phyloP scores from a whole-genome alignment of 2,329 filamentous ascomycete genomes.

The Hypoxylon sp. region DNA sequence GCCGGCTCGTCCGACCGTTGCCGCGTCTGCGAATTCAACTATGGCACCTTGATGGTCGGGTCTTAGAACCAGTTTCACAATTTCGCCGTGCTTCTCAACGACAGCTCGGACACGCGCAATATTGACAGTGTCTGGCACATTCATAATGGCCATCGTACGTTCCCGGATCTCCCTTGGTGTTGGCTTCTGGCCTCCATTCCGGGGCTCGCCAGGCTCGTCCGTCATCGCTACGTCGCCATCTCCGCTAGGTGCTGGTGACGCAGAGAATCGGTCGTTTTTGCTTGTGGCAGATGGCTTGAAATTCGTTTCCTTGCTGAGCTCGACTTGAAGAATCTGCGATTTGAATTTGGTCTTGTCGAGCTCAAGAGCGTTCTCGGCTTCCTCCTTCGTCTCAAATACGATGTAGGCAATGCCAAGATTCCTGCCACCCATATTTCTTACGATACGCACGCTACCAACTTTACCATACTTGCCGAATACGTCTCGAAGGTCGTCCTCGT shows the following conservation, averaged over 20 bases:
- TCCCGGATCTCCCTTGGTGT: constrained; percentile 62
- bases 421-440: constrained; percentile 71
- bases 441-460: constrained; percentile 76
- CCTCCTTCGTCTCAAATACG: constrained; percentile 74
- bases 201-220: constrained; percentile 39
- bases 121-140: constrained; percentile 91
- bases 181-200: constrained; percentile 44
- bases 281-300: constrained; percentile 64
- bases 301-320: constrained; percentile 64
- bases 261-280: constrained; percentile 46
- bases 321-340: constrained; percentile 72
- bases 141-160: constrained; percentile 82
- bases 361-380: constrained; percentile 72
- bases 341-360: constrained; percentile 77
- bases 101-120: constrained; percentile 81
- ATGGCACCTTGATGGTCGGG: constrained; percentile 86
- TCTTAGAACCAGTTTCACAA: constrained; percentile 80
- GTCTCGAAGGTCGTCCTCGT: constrained; percentile 73
- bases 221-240: constrained; percentile 53
- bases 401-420: constrained; percentile 84
- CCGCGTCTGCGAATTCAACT: constrained; percentile 78
- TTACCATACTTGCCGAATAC: constrained; percentile 79
- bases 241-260: constrained; percentile 48
- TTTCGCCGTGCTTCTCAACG: constrained; percentile 72
- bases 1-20: constrained; percentile 76